Percentiles rank a stretch among this genome's conserved stretches.
These are phyloP conservation scores for Ceratobasidium theobromae DNA, from an alignment of 1,284 basidiomycete genomes.

Conservation along the genomic window DNA sequence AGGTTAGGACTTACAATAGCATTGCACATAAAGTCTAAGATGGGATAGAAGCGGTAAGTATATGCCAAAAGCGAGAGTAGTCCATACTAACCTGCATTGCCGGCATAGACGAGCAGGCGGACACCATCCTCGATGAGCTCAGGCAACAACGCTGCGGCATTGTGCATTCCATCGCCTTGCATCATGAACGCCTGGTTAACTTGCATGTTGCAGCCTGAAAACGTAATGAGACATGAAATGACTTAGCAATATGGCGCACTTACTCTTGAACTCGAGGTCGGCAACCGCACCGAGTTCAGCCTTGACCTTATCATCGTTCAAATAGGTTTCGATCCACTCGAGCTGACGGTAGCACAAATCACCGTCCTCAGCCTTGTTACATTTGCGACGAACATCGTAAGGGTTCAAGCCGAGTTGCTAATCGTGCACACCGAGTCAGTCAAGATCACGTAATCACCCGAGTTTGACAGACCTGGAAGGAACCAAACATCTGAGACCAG, in stretches of 20 bases:
- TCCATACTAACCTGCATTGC: conserved; percentile 62
- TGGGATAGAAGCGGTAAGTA: conserved; percentile 1
- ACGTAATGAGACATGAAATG: conserved; percentile 48
- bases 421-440: not conserved
- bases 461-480: conserved; percentile 45
- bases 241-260: conserved; percentile 37
- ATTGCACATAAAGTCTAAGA: conserved; percentile 77
- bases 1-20: conserved; percentile 53
- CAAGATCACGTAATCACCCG: not conserved
- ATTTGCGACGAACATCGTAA: conserved; percentile 82
- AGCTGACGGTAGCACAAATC: conserved; percentile 72
- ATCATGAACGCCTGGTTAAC: conserved; percentile 69
- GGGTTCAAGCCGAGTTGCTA: conserved; percentile 46
- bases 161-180: conserved; percentile 78
- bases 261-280: conserved; percentile 54
- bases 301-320: conserved; percentile 72
- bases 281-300: conserved; percentile 71
- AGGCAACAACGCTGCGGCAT: conserved; percentile 71
- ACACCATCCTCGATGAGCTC: conserved; percentile 75
- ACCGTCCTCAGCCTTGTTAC: conserved; percentile 68
- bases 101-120: conserved; percentile 79
- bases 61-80: too few relatives aligned
- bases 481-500: conserved; percentile 50
- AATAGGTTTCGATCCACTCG: conserved; percentile 75
- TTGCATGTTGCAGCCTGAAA: conserved; percentile 53